These are phyloP conservation scores for Phytophthora pisi DNA, from an alignment of 352 stramenopile species.

Conservation along the genomic window DNA sequence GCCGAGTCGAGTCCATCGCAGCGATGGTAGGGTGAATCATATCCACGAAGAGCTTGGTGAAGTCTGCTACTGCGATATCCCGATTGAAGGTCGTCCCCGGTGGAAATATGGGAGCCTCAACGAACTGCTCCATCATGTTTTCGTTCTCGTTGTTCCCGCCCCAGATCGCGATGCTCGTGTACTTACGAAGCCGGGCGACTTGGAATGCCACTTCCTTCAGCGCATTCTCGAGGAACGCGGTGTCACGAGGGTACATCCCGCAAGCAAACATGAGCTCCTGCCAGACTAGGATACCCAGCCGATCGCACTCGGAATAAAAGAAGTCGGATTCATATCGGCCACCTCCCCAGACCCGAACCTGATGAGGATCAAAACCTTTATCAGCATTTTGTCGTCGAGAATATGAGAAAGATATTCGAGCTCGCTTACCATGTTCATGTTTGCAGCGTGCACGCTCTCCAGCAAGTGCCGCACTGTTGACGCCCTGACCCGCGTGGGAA, in stretches of 20 bases:
- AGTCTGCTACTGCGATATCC: slow-evolving; percentile 80
- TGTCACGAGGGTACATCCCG: slow-evolving; percentile 81
- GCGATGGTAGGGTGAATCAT: slow-evolving; percentile 62
- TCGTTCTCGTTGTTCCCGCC: slow-evolving; percentile 93
- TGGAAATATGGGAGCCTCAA: slow-evolving; percentile 59
- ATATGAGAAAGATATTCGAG: neutral
- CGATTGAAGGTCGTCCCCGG: slow-evolving; percentile 61
- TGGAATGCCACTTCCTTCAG: slow-evolving; percentile 67
- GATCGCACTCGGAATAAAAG: slow-evolving; percentile 86
- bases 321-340: slow-evolving; percentile 84
- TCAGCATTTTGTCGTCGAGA: neutral
- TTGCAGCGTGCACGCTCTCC: slow-evolving; percentile 55
- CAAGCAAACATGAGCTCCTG: slow-evolving; percentile 93
- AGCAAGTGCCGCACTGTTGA: slow-evolving; percentile 56
- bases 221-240: slow-evolving; percentile 62
- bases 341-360: slow-evolving; percentile 88
- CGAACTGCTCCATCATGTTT: slow-evolving; percentile 87
- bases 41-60: slow-evolving; percentile 84
- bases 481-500: slow-evolving; percentile 57
- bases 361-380: neutral
- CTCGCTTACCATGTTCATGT: slow-evolving; percentile 84
- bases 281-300: slow-evolving; percentile 87
- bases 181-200: slow-evolving; percentile 69
- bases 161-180: slow-evolving; percentile 89
- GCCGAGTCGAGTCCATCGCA: slow-evolving; percentile 54